Evolutionary conservation across 257 asterid species (phyloP), one percentile per base, ranked within the genome.

Genomic region (Ajuga chamaepitys): DNA sequence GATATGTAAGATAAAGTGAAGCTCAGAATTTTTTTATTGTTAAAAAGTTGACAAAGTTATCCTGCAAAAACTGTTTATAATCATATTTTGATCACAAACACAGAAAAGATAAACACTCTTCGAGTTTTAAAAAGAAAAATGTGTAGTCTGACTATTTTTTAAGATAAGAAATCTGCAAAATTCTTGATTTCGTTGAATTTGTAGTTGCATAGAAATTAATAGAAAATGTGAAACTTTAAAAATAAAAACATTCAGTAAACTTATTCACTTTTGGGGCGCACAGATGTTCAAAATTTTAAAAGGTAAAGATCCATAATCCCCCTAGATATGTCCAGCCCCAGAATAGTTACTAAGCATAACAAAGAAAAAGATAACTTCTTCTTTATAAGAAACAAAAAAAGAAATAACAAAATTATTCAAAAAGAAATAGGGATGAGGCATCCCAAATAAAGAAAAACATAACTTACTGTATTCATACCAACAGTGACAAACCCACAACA

Each of bases 401-500:
- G n/a, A n/a, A n/a, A n/a, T n/a, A n/a, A n/a, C n/a, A n/a, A n/a
- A n/a, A n/a, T n/a, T n/a, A n/a, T n/a, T n/a, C n/a, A n/a, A n/a
- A n/a, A n/a, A n/a, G n/a, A n/a, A n/a, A n/a, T n/a, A n/a, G n/a
- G n/a, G n/a, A n/a, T n/a, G n/a, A n/a, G n/a, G n/a, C n/a, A n/a
- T n/a, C n/a, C n/a, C n/a, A n/a, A n/a, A n/a, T n/a, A n/a, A n/a
- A n/a, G n/a, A 70, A 48, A 32, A 64, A 70, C 18, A 67, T 7
- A 25, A 70, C 26, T 20, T 42, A 28, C 30, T 44, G 55, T 14
- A 41, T 67, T 20, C 17, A 40, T 12, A 32, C 18, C 70, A 51
- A 64, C 51, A 60, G 14, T 11, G 47, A 42, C 68, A 71, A 62
- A 34, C 52, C 57, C 35, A 24, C 16, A 70, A 17, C 20, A 64